Percentiles rank a stretch among this genome's conserved stretches.
These are phyloP conservation scores for Homolaphlyctis polyrhiza DNA, from an alignment of 371 early-diverging fungal genomes.

Conservation along the genomic window DNA sequence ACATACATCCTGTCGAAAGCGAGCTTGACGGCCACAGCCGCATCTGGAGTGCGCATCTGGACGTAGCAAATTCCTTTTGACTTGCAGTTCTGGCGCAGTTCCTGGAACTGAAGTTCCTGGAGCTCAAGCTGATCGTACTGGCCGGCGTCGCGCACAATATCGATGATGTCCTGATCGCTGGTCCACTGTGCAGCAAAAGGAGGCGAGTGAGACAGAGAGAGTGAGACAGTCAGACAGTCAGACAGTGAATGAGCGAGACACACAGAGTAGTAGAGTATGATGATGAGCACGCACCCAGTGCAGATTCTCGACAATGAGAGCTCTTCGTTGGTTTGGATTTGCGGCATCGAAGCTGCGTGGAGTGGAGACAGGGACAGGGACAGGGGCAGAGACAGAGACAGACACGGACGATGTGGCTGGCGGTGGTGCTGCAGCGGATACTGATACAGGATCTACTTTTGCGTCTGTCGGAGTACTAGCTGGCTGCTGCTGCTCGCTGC, in stretches of 20 bases:
- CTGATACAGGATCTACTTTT: too few species aligned
- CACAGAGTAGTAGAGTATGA: too few species aligned
- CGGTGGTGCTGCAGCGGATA: too few species aligned
- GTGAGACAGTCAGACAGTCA: not conserved
- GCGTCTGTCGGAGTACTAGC: too few species aligned
- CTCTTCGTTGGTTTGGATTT: too few species aligned
- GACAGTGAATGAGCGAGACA: not conserved
- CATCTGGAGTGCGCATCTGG: constrained; percentile 19
- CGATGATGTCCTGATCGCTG: constrained; percentile 28
- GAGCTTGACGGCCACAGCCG: constrained; percentile 21
- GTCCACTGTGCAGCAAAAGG: constrained; percentile 31
- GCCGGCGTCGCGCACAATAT: constrained; percentile 23
- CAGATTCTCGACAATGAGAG: constrained; percentile 15
- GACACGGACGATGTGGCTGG: too few species aligned
- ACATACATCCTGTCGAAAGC: constrained; percentile 33
- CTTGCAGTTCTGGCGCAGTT: constrained; percentile 33
- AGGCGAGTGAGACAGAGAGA: not conserved
- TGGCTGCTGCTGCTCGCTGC: too few species aligned
- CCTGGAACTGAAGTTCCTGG: constrained; percentile 26
- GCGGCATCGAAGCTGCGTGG: too few species aligned
- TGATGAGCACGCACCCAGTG: constrained; percentile 20
- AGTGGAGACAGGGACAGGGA: too few species aligned
- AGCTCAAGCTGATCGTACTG: constrained; percentile 15
- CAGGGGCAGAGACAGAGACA: too few species aligned
- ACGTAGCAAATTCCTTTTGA: constrained; percentile 32